These are phyloP conservation scores for Ophiostoma novo-ulmi DNA, from an alignment of 2,329 filamentous ascomycete genomes.

Conservation along the genomic window DNA sequence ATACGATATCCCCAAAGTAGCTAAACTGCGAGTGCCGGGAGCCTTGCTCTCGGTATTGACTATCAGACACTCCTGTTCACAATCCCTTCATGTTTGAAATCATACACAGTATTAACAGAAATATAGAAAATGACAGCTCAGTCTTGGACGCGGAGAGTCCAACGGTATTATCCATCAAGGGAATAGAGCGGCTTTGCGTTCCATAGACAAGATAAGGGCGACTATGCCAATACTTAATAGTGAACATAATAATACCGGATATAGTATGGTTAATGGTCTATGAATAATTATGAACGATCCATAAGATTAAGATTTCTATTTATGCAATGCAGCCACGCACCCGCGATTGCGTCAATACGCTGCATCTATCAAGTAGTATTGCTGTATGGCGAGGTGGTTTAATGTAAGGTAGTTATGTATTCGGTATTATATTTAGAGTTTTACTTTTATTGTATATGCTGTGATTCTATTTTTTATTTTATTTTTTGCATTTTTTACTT, in stretches of 20 bases:
- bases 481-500: not conserved
- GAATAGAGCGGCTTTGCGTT: conserved; percentile 6
- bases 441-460: too few species aligned
- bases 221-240: not conserved
- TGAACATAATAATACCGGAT: not conserved
- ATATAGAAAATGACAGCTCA: not conserved
- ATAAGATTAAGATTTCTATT: not conserved
- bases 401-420: too few species aligned
- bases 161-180: conserved; percentile 6
- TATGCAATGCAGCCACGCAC: not conserved
- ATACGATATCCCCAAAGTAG: conserved; percentile 5
- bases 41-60: conserved; percentile 7
- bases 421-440: too few species aligned
- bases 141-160: not conserved
- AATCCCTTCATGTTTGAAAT: too few species aligned
- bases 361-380: not conserved
- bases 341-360: not conserved
- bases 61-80: not conserved
- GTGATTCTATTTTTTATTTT: not conserved
- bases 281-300: not conserved
- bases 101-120: too few species aligned
- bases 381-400: not conserved
- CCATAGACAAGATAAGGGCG: not conserved
- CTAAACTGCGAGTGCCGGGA: not conserved
- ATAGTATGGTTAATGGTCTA: not conserved